A percentile compares a stretch with the other conserved stretches of the same genome.
Conservation (phyloP, 2,329 filamentous ascomycete species). For the Stylonectria norvegica region DNA sequence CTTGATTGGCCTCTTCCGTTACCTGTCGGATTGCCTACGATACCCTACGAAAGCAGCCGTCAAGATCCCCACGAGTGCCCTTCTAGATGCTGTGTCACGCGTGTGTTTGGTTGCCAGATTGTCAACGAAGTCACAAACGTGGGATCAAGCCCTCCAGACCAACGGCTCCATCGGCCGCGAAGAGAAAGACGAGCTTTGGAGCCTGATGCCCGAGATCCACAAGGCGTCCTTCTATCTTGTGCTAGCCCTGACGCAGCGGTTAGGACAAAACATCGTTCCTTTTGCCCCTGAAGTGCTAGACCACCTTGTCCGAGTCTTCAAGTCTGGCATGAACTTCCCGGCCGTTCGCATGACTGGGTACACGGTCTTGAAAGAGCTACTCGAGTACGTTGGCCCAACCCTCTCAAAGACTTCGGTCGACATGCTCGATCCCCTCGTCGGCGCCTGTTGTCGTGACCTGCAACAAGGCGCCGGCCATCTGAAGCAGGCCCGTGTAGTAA, state of each 20-base stretch:
- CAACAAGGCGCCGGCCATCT: slow-evolving; percentile 52
- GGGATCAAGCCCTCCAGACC: slow-evolving; percentile 54
- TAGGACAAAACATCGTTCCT: slow-evolving; percentile 56
- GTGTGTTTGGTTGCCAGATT: slow-evolving; percentile 63
- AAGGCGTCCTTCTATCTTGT: slow-evolving; percentile 64
- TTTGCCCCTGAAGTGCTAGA: slow-evolving; percentile 65
- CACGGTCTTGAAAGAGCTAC: slow-evolving; percentile 51
- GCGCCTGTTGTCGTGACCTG: slow-evolving; percentile 71
- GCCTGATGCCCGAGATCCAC: slow-evolving; percentile 70
- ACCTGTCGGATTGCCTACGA: slow-evolving; percentile 61
- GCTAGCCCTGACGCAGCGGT: slow-evolving; percentile 52
- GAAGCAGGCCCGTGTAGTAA: slow-evolving; percentile 35
- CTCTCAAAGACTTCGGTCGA: slow-evolving; percentile 64
- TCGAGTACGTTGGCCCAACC: slow-evolving; percentile 61
- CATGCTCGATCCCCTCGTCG: slow-evolving; percentile 60
- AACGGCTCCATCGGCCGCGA: slow-evolving; percentile 74
- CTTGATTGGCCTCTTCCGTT: slow-evolving; percentile 60
- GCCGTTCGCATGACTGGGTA: slow-evolving; percentile 62
- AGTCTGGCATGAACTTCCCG: slow-evolving; percentile 49
- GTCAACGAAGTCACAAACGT: slow-evolving; percentile 44
- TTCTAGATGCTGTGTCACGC: slow-evolving; percentile 68
- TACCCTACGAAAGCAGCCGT: slow-evolving; percentile 64
- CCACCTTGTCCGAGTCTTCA: slow-evolving; percentile 69
- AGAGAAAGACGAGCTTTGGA: slow-evolving; percentile 77
- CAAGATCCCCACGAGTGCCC: slow-evolving; percentile 60